phyloP scores from a whole-genome alignment of 2,329 filamentous ascomycete species.

The Graphium sp. region DNA sequence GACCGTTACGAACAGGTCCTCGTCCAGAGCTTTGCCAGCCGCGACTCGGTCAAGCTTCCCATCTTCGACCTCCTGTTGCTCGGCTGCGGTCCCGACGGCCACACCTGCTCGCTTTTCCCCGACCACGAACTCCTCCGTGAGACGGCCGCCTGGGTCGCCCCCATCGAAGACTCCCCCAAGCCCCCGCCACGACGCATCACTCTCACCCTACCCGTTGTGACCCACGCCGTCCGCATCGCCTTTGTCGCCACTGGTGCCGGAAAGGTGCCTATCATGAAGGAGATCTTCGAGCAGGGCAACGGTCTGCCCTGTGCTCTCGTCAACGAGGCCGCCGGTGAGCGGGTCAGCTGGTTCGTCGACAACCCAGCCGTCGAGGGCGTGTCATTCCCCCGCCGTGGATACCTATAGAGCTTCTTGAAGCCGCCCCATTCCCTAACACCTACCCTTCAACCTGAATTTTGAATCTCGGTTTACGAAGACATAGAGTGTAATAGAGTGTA shows the following conservation, averaged over 20 bases:
- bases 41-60: slow-evolving; percentile 86
- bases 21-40: slow-evolving; percentile 70
- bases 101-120: slow-evolving; percentile 94
- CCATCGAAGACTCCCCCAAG: slow-evolving; percentile 89
- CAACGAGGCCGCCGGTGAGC: slow-evolving; percentile 69
- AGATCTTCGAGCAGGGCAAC: slow-evolving; percentile 76
- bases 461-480: background rate
- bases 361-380: slow-evolving; percentile 73
- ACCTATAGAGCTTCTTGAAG: too few species aligned
- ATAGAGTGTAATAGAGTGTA: too few species aligned
- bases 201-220: slow-evolving; percentile 78
- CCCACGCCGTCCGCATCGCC: slow-evolving; percentile 68
- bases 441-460: background rate
- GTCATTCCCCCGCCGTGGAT: slow-evolving; percentile 59
- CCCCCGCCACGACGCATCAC: slow-evolving; percentile 84
- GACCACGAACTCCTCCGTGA: slow-evolving; percentile 76
- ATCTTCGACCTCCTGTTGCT: slow-evolving; percentile 90
- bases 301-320: slow-evolving; percentile 75
- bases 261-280: slow-evolving; percentile 84
- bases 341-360: slow-evolving; percentile 93
- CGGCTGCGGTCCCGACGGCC: slow-evolving; percentile 87
- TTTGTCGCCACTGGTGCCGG: slow-evolving; percentile 81
- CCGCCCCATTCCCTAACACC: too few species aligned
- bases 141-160: slow-evolving; percentile 76
- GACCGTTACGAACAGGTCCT: slow-evolving; percentile 86